These are phyloP conservation scores for Arthromyces matolae DNA, from an alignment of 768 basidiomycete species.

Conservation along the genomic window DNA sequence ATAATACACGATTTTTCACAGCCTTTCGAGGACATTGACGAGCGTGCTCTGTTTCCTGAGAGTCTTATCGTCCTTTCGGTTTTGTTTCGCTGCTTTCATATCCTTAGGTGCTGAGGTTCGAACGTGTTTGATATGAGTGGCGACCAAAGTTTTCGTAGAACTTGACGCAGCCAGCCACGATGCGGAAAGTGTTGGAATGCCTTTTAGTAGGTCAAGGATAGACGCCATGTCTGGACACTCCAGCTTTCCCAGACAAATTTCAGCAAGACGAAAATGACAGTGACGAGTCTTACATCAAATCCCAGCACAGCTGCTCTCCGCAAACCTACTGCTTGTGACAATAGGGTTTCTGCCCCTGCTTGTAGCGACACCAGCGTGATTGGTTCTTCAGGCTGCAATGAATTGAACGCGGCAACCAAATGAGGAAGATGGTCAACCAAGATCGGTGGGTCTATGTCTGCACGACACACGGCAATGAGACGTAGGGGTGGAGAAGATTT, in stretches of 20 bases:
- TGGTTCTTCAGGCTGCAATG: conserved; percentile 29
- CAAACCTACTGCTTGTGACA: conserved; percentile 64
- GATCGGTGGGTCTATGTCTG: conserved; percentile 70
- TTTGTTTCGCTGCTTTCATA: conserved; percentile 66
- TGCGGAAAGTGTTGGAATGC: conserved; percentile 55
- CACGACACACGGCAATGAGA: conserved; percentile 65
- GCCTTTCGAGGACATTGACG: no score
- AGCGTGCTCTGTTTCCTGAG: conserved; percentile 46
- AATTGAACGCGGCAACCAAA: conserved; percentile 75
- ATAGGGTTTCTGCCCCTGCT: conserved; percentile 55
- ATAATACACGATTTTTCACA: no score
- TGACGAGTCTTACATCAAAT: conserved; percentile 55
- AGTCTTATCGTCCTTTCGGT: conserved; percentile 42
- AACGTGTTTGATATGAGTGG: conserved; percentile 80
- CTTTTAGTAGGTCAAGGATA: conserved; percentile 38
- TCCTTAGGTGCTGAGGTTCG: conserved; percentile 76
- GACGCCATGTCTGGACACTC: conserved; percentile 34
- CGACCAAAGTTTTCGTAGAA: conserved; percentile 37
- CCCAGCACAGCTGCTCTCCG: conserved; percentile 64
- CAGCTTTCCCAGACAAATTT: conserved; percentile 27
- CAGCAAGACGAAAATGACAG: conserved; percentile 16
- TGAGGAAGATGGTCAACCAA: conserved; percentile 74
- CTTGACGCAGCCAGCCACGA: conserved; percentile 53
- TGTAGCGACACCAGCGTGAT: conserved; percentile 65
- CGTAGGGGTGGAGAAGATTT: conserved; percentile 24